Evolutionary conservation across 352 stramenopile genomes (phyloP).

Genomic region (Phytophthora agathidicida): DNA sequence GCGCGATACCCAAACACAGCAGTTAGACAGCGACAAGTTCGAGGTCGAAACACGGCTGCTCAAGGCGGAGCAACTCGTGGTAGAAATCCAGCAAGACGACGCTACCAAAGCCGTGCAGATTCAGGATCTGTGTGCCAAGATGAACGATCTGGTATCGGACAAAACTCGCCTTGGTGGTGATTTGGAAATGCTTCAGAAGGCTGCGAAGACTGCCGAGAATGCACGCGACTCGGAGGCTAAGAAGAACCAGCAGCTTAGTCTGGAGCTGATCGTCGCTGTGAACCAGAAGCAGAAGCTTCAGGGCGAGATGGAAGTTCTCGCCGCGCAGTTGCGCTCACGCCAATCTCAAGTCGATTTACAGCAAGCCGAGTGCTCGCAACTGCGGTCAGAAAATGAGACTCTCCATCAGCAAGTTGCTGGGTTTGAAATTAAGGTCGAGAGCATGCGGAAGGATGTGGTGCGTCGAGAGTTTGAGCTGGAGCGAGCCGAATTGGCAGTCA

Average conservation of each 20-base stretch:
- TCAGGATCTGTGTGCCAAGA: slow-evolving; percentile 60
- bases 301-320: slow-evolving; percentile 36
- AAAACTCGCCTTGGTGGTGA: slow-evolving; percentile 45
- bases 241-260: slow-evolving; percentile 74
- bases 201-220: slow-evolving; percentile 36
- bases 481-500: slow-evolving; percentile 33
- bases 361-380: slow-evolving; percentile 3
- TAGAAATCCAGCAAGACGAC: slow-evolving; percentile 72
- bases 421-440: slow-evolving; percentile 38
- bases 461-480: slow-evolving; percentile 57
- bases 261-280: slow-evolving; percentile 69
- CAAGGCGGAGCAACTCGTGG: slow-evolving; percentile 61
- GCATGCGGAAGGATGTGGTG: slow-evolving; percentile 45
- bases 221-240: slow-evolving; percentile 41
- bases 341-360: slow-evolving; percentile 21
- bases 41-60: slow-evolving; percentile 68
- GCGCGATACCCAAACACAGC: slow-evolving; percentile 42
- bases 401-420: slow-evolving; percentile 16
- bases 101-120: slow-evolving; percentile 57
- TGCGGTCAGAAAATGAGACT: slow-evolving; percentile 27
- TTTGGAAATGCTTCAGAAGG: slow-evolving; percentile 43
- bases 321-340: slow-evolving; percentile 22
- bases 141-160: slow-evolving; percentile 57
- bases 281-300: slow-evolving; percentile 68
- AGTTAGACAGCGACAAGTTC: slow-evolving; percentile 65